Base-by-base conservation (phyloP, 1,284 basidiomycete genomes). In the Waitea zeae region DNA sequence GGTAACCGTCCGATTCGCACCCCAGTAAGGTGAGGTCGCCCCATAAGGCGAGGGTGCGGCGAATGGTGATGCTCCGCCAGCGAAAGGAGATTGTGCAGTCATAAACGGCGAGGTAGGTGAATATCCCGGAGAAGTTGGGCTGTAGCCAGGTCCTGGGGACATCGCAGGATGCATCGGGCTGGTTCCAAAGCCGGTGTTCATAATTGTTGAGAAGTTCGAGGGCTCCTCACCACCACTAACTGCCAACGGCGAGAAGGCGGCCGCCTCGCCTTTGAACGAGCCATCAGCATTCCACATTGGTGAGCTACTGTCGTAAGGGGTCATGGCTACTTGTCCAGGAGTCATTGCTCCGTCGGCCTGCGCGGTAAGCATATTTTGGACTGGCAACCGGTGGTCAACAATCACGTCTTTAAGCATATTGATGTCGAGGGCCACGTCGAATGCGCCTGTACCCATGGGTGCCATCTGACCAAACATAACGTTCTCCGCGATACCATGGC, bases 371-470 rank as follows among this genome's bases (percentile, higher is more conserved):
- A 87, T 80, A 31, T 74, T 77, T 48, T 87, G 81, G 20, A 89
- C 78, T 0, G 92, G 92, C 39, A 96, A 62, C 30, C 89, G 81
- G 49, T 93, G 88, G 54, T 99, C 95, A 38, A 97, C 86, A 38
- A 98, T 92, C 33, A 96, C 93, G 43, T 98, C 93, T 67, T 97
- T 95, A 47, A 99, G 68, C 89, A 97, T 95, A 46, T 93, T 86
- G 45, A 97, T 83, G 57, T 98, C 95, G 33, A 99, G 68, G 1
- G 89, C 81, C 34, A 98, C 84, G 36, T 97, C 93, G 51, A 97
- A 97, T 4, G 89, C 74, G 11, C 89, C 89, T 0, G 89, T 92
- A 34, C 89, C 89, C 88, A 93, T 92, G 0, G 90, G 93, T 20
- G 95, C 95, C 75, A 98, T 86, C 59, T 98, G 95, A 13, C 95